Evolutionary conservation across 106 monocot genomes (phyloP).

Genomic region (Dioscorea alata): DNA sequence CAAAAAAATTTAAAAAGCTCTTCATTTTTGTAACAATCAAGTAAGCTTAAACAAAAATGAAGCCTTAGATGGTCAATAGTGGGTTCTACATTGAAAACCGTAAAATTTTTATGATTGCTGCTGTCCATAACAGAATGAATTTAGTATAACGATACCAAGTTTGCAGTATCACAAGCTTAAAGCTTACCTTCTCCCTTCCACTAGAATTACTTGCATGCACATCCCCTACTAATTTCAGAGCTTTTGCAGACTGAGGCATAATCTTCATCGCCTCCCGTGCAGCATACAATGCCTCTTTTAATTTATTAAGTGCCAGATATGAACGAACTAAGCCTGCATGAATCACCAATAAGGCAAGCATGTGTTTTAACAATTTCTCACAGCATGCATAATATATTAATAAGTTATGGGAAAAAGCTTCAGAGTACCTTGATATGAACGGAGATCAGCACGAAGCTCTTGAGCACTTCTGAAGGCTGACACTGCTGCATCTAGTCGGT

Average conservation of each 20-base stretch:
- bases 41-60: too few relatives aligned
- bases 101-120: too few relatives aligned
- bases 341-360: constrained; percentile 2
- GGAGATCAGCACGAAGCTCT: constrained; percentile 84
- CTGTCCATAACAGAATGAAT: too few relatives aligned
- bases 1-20: too few relatives aligned
- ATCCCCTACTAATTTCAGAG: constrained; percentile 96
- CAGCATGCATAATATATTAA: neutral
- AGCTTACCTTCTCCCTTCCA: constrained; percentile 86
- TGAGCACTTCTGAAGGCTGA: constrained; percentile 87
- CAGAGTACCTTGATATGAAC: constrained; percentile 77
- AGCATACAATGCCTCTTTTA: constrained; percentile 83
- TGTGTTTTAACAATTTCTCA: neutral
- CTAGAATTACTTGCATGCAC: constrained; percentile 85
- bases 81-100: too few relatives aligned
- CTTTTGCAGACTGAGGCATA: constrained; percentile 98
- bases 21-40: too few relatives aligned
- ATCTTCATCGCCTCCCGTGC: constrained; percentile 95
- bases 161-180: constrained; percentile 9
- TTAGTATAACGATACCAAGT: too few relatives aligned
- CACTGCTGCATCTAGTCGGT: constrained; percentile 80
- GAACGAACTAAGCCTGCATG: constrained; percentile 87
- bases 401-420: neutral
- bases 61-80: too few relatives aligned
- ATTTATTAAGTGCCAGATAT: constrained; percentile 80